Base-by-base conservation (phyloP, 257 asterid species). In the Solanum paucissectum region DNA sequence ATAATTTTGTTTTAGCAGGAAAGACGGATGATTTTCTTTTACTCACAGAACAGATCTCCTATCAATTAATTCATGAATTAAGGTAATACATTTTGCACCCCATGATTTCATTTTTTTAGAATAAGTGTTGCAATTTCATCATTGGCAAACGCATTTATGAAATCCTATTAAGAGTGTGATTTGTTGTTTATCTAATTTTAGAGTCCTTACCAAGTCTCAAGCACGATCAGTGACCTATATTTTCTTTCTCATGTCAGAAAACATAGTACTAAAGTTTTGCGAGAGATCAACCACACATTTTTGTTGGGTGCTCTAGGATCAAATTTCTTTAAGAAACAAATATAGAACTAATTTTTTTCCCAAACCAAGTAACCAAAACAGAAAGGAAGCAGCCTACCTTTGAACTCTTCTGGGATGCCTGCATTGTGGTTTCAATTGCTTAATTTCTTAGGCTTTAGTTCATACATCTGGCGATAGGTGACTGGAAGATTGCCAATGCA, bases 1-100 rank as follows among this genome's bases (percentile, higher is more conserved):
- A 18, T 18, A 29, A 82, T 5, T 49, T 82, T 34, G 40, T 74
- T 87, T 87, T 33, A 81, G 85, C 93, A 94, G 98, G 94, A 94
- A 93, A 88, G 95, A 94, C 37, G 94, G 95, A 68, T 94, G 91
- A 92, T 83, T 87, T 86, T 79, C 40, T 66, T 75, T 86, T 23
- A 44, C 79, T 76, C 69, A 58, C 32, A 34, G 38, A 73, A 42
- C 83, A 82, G 55, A 12, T 73, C 34, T 69, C 68, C 69, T 14
- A 46, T 42, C 42, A 49, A 62, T 40, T 49, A 29, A 64, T 75
- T 88, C 52, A 44, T 32, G 66, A 83, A 55, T 86, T 76, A 87
- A 89, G 93, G 92, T 88, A 87, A 74, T 85, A 12, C 13, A 36
- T 55, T 27, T 69, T 81, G 75, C 77, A n/a, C 52, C 20, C 69